These are phyloP conservation scores for Elongisporangium anandrum DNA, from an alignment of 352 stramenopile genomes.

Conservation along the genomic window DNA sequence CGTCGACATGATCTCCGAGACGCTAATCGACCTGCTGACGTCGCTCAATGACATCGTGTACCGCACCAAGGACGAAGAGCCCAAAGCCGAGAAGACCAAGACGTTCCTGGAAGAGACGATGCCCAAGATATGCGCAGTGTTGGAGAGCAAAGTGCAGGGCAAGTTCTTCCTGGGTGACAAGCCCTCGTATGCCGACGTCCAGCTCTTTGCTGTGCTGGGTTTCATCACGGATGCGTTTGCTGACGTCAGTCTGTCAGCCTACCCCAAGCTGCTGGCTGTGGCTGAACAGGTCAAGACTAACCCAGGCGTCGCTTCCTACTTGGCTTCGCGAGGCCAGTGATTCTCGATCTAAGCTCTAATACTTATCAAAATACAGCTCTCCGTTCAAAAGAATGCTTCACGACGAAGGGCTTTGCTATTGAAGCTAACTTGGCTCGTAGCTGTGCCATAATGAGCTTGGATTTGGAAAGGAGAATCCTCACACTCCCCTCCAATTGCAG, in stretches of 20 bases:
- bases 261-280: constrained; percentile 32
- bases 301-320: constrained; percentile 25
- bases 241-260: constrained; percentile 19
- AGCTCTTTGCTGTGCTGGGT: constrained; percentile 36
- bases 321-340: constrained; percentile 4
- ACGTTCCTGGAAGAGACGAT: constrained; percentile 19
- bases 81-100: constrained; percentile 32
- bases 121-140: constrained; percentile 13
- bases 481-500: too few species aligned
- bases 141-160: constrained; percentile 25
- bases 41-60: constrained; percentile 20
- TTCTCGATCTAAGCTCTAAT: too few species aligned
- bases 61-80: constrained; percentile 20
- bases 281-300: constrained; percentile 26
- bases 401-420: too few species aligned
- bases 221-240: constrained; percentile 20
- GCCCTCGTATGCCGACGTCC: constrained; percentile 28
- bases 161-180: constrained; percentile 37
- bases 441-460: too few species aligned
- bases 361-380: too few species aligned
- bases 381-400: too few species aligned
- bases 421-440: too few species aligned
- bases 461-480: too few species aligned
- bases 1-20: constrained; percentile 23
- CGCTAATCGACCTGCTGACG: constrained; percentile 12